Evolutionary conservation across 2,329 filamentous ascomycete genomes (phyloP), one percentile per base, ranked within the genome.

Genomic region (Alternaria metachromatica): DNA sequence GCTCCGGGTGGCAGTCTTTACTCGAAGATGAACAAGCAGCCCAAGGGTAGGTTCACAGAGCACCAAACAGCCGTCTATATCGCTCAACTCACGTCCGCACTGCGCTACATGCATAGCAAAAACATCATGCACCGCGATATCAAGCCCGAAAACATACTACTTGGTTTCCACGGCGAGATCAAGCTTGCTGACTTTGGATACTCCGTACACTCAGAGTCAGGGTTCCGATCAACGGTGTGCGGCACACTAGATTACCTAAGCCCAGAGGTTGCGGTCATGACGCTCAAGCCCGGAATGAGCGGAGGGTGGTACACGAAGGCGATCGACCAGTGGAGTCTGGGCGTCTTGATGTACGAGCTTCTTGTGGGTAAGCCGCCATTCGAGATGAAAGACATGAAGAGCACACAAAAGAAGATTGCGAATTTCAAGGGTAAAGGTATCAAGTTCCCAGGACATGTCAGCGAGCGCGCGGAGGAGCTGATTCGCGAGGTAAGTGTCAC

Each of bases 171-270:
- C 77, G 93, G 93, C 65, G 94, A 98, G 84, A 93, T 97, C 83
- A 97, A 97, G 82, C 93, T 97, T 75, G 96, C 92, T 7, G 95
- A 97, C 81, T 97, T 97, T 76, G 94, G 94, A 59, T 97, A 94
- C 93, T 96, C 92, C 80, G 94, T 97, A 6, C 95, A 97, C 81
- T 94, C 94, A 5, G 93, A 93, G 20, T 97, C 95, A 80, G 95
- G 93, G 81, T 85, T 94, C 67, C 87, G 94, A 65, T 90, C 93
- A 73, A 97, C 94, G 46, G 92, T 97, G 87, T 97, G 94, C 79
- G 95, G 95, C 62, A 97, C 95, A 15, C 87, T 97, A 30, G 95
- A 97, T 81, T 97, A 97, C 80, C 86, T 97, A 11, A 94, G 94
- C 5, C 95, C 95, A 2, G 94, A 97, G 87, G 97, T 97, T 92